A percentile compares a stretch with the other conserved stretches of the same genome.
These are phyloP conservation scores for Aspergillus sp. DNA, from an alignment of 2,329 filamentous ascomycete species.

Conservation along the genomic window DNA sequence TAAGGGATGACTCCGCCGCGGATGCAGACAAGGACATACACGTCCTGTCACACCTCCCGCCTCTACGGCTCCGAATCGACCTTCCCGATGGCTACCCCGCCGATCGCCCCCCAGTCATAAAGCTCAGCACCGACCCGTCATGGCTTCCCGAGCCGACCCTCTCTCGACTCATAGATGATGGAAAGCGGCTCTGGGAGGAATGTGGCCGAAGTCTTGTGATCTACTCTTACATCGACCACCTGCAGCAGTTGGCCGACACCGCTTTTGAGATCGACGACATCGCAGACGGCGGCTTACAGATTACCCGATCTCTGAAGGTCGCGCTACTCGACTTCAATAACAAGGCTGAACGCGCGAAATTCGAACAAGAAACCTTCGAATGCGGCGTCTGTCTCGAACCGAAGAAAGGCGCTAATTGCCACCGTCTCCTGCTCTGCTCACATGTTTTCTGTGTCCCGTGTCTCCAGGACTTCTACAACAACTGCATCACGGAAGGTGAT, in stretches of 20 bases:
- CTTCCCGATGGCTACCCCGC: conserved; percentile 58
- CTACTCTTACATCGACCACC: conserved; percentile 58
- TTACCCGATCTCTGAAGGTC: conserved; percentile 58
- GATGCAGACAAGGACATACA: conserved; percentile 38
- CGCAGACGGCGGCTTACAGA: conserved; percentile 41
- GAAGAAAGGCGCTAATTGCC: conserved; percentile 80
- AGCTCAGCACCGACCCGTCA: conserved; percentile 46
- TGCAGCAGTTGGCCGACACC: conserved; percentile 57
- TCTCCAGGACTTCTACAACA: conserved; percentile 84
- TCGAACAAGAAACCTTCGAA: conserved; percentile 80
- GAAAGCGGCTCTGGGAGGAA: conserved; percentile 57
- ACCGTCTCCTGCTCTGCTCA: conserved; percentile 76
- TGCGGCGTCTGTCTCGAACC: conserved; percentile 89
- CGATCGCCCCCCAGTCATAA: conserved; percentile 48
- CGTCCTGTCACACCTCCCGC: conserved; percentile 54
- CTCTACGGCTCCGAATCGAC: conserved; percentile 51
- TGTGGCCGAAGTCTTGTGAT: conserved; percentile 56
- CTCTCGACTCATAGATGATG: conserved; percentile 46
- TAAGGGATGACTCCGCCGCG: conserved; percentile 14
- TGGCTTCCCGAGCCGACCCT: conserved; percentile 53
- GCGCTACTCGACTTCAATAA: conserved; percentile 75
- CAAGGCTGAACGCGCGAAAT: conserved; percentile 68
- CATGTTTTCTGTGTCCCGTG: conserved; percentile 93
- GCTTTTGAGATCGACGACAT: conserved; percentile 50
- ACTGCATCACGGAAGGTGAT: conserved; percentile 81